Evolutionary conservation across 306 rosid species (phyloP).

Genomic region (Sophora flavescens): DNA sequence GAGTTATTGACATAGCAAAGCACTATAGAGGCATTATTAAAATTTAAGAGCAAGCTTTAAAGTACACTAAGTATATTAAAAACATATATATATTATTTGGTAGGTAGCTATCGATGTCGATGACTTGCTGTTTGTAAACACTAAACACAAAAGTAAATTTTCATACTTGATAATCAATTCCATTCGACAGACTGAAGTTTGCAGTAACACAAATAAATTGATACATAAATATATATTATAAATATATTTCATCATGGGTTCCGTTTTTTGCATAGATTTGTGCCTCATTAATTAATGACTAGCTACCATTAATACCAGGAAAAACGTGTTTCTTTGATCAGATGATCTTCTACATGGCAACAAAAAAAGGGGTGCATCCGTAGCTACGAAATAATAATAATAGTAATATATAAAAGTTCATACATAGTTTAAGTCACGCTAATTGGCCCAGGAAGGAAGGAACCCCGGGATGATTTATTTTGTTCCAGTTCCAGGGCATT

Average conservation of each 20-base stretch:
- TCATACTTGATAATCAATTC: neutral
- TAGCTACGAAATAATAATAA: neutral
- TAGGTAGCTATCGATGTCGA: conserved; percentile 18
- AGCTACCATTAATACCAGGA: too few relatives aligned
- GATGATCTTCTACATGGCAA: conserved; percentile 16
- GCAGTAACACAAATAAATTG: neutral
- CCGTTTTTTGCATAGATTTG: too few relatives aligned
- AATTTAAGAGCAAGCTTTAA: conserved; percentile 9
- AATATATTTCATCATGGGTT: too few relatives aligned
- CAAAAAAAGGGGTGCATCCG: conserved; percentile 10
- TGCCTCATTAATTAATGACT: too few relatives aligned
- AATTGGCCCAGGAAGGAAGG: conserved; percentile 60
- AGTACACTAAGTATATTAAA: neutral
- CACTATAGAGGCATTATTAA: conserved; percentile 1
- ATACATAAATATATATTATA: neutral
- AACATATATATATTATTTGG: neutral
- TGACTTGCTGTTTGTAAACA: neutral
- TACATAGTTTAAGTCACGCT: conserved; percentile 50
- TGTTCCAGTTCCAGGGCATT: conserved; percentile 53
- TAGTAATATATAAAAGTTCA: neutral
- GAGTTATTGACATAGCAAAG: conserved; percentile 47
- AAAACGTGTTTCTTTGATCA: conserved; percentile 23
- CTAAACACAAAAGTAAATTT: neutral
- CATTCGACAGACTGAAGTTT: neutral
- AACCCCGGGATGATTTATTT: conserved; percentile 48